A percentile compares a stretch with the other conserved stretches of the same genome.
These are phyloP conservation scores for Bombardia bombarda DNA, from an alignment of 495 filamentous ascomycete genomes.

Conservation along the genomic window DNA sequence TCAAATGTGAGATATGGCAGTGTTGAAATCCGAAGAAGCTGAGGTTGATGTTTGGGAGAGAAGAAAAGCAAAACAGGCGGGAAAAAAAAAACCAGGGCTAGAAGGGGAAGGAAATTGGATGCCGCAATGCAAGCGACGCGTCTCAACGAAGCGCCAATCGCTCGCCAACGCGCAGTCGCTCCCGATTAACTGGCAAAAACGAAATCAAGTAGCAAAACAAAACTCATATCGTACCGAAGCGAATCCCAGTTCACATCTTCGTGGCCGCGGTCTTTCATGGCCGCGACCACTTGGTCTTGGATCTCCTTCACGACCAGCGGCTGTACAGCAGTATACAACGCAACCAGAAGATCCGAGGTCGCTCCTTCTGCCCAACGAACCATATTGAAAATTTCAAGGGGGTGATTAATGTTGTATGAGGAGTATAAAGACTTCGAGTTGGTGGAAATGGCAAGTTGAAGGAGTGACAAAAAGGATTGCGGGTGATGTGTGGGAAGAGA, in stretches of 20 bases:
- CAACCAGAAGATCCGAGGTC: conserved; percentile 4
- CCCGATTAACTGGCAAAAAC: not conserved
- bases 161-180: not conserved
- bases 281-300: not conserved
- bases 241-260: conserved; percentile 9
- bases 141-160: too few species aligned
- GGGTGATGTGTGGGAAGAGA: not conserved
- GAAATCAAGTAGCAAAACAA: not conserved
- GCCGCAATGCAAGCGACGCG: too few species aligned
- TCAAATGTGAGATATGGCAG: too few species aligned
- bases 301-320: not conserved
- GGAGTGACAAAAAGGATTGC: not conserved
- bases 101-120: too few species aligned
- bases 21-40: too few species aligned
- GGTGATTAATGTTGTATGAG: not conserved
- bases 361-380: too few species aligned
- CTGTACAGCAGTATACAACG: conserved; percentile 2
- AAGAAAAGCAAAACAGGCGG: not conserved
- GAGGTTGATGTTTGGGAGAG: too few species aligned
- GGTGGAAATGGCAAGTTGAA: not conserved
- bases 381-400: not conserved
- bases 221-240: conserved; percentile 9
- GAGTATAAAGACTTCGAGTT: not conserved
- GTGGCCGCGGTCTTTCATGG: conserved; percentile 4
- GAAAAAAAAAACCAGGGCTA: too few species aligned